Conservation (phyloP, 805 yeast species). For the Cyberlindnera nakhonratchasimensis region DNA sequence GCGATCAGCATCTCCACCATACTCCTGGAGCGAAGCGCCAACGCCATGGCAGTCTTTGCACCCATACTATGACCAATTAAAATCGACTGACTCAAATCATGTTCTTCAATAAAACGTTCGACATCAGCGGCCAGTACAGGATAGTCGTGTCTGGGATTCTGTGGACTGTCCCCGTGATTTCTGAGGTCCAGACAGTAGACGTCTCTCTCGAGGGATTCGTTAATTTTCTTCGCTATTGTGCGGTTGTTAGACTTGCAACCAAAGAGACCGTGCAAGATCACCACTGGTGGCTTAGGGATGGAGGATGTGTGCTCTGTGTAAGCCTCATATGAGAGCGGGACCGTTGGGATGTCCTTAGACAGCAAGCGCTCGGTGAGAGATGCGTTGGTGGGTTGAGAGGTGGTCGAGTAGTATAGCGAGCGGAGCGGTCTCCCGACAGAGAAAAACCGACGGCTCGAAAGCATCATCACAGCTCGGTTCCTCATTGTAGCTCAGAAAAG, state of each 20-base stretch:
- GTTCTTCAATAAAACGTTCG: constrained; percentile 54
- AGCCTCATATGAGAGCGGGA: constrained; percentile 51
- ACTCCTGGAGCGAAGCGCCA: constrained; percentile 64
- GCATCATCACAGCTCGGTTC: background rate
- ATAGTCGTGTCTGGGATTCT: constrained; percentile 65
- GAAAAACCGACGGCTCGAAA: background rate
- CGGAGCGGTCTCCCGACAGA: background rate
- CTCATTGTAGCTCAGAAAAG: background rate
- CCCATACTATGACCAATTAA: constrained; percentile 87
- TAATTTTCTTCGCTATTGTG: constrained; percentile 63
- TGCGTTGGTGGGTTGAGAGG: constrained; percentile 6
- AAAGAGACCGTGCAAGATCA: constrained; percentile 85
- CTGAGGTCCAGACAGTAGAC: constrained; percentile 74
- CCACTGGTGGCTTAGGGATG: constrained; percentile 50
- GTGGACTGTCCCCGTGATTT: constrained; percentile 94
- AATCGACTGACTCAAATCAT: constrained; percentile 45
- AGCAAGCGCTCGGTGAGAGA: constrained; percentile 27
- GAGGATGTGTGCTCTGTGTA: constrained; percentile 31
- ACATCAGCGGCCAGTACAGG: constrained; percentile 83
- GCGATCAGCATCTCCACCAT: constrained; percentile 60
- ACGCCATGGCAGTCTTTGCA: constrained; percentile 90
- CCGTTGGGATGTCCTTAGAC: constrained; percentile 44
- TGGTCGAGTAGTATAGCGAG: constrained; percentile 7
- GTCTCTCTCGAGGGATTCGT: constrained; percentile 46
- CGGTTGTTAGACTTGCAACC: constrained; percentile 83